Conservation (phyloP, 768 basidiomycete genomes). For the Termitomyces sp. region DNA sequence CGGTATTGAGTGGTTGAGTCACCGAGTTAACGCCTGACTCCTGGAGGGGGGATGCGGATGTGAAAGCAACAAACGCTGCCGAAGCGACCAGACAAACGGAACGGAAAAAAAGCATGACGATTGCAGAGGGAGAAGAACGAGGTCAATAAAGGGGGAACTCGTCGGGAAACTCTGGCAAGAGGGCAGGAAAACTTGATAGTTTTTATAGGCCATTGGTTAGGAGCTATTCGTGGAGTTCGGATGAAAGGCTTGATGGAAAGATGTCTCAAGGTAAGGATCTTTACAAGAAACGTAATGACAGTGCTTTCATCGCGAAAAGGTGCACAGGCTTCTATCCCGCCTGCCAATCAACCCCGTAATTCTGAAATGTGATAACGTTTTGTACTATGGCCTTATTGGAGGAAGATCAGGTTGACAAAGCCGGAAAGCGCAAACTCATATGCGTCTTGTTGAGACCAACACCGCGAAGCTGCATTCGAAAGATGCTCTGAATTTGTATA, state of each 20-base stretch:
- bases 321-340: too few species aligned
- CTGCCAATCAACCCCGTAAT: too few species aligned
- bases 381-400: too few species aligned
- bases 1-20: not conserved
- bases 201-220: slow-evolving; percentile 3
- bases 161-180: not conserved
- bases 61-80: not conserved
- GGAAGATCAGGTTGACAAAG: too few species aligned
- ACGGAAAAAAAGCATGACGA: not conserved
- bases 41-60: not conserved
- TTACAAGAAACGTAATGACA: slow-evolving; percentile 1
- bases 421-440: too few species aligned
- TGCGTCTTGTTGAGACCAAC: too few species aligned
- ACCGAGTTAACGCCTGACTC: not conserved
- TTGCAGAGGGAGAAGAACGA: not conserved
- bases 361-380: too few species aligned
- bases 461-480: too few species aligned
- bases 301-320: too few species aligned
- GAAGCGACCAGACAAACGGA: not conserved
- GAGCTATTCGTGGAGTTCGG: not conserved
- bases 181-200: not conserved
- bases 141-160: not conserved
- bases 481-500: too few species aligned
- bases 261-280: not conserved
- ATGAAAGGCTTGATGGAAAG: not conserved